Percentiles rank a stretch among this genome's conserved stretches.
Evolutionary conservation across 306 rosid genomes (phyloP).

Genomic region (Heteromeles arbutifolia): DNA sequence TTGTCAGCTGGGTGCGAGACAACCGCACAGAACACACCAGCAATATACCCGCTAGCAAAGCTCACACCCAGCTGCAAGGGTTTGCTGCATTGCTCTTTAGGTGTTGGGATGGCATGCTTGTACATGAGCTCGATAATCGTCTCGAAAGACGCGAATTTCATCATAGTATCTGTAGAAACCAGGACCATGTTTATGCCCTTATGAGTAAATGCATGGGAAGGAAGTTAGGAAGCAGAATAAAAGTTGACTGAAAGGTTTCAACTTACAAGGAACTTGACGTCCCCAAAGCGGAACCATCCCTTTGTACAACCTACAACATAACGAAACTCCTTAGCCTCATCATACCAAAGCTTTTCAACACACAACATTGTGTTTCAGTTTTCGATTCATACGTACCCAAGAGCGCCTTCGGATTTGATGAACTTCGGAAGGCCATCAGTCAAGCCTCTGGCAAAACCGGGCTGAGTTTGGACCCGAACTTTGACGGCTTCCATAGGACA

Average conservation of each 20-base stretch:
- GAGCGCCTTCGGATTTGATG: conserved; percentile 53
- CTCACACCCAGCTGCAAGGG: conserved; percentile 63
- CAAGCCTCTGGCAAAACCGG: conserved; percentile 81
- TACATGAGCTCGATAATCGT: conserved; percentile 52
- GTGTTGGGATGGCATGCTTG: conserved; percentile 56
- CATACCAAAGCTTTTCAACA: neutral
- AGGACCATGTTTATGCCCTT: neutral
- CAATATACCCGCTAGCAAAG: conserved; percentile 61
- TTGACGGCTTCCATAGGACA: conserved; percentile 91
- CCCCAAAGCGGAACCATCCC: conserved; percentile 94
- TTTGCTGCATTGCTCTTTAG: conserved; percentile 61
- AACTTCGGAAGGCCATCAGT: conserved; percentile 68
- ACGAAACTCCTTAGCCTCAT: neutral
- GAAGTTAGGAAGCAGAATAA: neutral
- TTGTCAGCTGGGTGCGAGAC: conserved; percentile 84
- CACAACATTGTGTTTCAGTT: neutral
- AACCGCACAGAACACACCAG: conserved; percentile 62
- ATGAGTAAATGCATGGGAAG: neutral
- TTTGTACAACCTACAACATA: conserved; percentile 55
- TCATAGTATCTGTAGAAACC: conserved; percentile 55
- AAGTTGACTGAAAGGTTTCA: neutral
- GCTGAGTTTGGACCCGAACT: conserved; percentile 88
- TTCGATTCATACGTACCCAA: conserved; percentile 33
- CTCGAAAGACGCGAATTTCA: conserved; percentile 81
- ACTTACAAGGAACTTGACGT: conserved; percentile 88